These are phyloP conservation scores for Orbilia ellipsospora DNA, from an alignment of 2,329 filamentous ascomycete species.

Conservation along the genomic window DNA sequence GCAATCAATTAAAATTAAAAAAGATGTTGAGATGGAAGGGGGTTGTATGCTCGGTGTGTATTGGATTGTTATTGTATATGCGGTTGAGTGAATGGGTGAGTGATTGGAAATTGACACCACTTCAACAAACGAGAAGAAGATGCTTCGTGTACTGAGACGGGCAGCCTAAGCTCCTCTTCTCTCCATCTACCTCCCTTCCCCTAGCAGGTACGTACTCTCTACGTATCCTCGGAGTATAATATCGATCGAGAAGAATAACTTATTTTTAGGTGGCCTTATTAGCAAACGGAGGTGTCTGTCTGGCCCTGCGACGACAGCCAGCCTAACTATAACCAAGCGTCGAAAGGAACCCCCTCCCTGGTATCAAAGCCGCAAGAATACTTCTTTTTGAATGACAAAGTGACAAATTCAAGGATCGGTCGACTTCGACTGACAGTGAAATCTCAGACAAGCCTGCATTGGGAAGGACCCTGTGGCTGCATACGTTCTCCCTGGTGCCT, in stretches of 20 bases:
- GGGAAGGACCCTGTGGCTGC: conserved; percentile 48
- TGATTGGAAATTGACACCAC: background rate
- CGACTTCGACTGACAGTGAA: conserved; percentile 14
- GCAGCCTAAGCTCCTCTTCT: too few relatives aligned
- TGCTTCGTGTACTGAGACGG: too few relatives aligned
- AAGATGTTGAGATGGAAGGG: too few relatives aligned
- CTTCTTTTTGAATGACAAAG: conserved; percentile 4
- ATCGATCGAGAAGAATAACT: conserved; percentile 2
- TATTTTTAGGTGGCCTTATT: conserved; percentile 47
- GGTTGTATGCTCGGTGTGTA: too few relatives aligned
- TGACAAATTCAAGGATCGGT: conserved; percentile 49
- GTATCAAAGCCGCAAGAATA: conserved; percentile 18
- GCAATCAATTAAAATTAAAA: too few relatives aligned
- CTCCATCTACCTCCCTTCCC: too few relatives aligned
- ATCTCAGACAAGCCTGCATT: conserved; percentile 32
- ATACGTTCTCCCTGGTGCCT: conserved; percentile 19
- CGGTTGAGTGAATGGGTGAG: background rate
- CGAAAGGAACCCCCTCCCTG: conserved; percentile 20
- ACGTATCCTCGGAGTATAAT: too few relatives aligned
- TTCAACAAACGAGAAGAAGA: too few relatives aligned
- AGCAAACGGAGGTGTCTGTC: conserved; percentile 4
- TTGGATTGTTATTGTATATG: too few relatives aligned
- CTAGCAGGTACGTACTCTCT: too few relatives aligned
- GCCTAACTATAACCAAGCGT: conserved; percentile 3
- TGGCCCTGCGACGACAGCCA: conserved; percentile 28